A percentile compares a stretch with the other conserved stretches of the same genome.
phyloP scores from a whole-genome alignment of 192 early-diverging fungal species.

The Mycoemilia scoparia region DNA sequence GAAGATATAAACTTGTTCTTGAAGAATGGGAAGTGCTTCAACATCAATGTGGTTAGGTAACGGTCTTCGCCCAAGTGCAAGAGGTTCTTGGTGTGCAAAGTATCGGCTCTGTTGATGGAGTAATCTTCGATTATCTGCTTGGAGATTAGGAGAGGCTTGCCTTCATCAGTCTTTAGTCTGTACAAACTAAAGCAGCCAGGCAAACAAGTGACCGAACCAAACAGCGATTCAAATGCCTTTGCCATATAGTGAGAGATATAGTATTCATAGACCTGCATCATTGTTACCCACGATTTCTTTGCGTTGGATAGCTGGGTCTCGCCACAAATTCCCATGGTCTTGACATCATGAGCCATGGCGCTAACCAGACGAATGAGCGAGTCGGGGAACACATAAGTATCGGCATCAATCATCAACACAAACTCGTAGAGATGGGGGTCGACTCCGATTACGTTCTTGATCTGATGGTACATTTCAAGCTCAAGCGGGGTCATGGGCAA shows the following conservation, averaged over 20 bases:
- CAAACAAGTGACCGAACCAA: conserved; percentile 92
- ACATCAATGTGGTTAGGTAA: conserved; percentile 81
- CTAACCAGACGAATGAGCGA: conserved; percentile 86
- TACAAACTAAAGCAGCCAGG: conserved; percentile 99
- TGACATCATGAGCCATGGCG: conserved; percentile 72
- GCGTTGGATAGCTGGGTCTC: conserved; percentile 90
- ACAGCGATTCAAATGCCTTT: conserved; percentile 94
- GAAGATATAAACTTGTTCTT: conserved; percentile 86
- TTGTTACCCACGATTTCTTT: conserved; percentile 82
- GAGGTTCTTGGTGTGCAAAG: conserved; percentile 97
- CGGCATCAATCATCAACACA: conserved; percentile 94
- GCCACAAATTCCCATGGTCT: conserved; percentile 88
- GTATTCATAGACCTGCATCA: conserved; percentile 99
- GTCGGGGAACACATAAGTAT: conserved; percentile 80
- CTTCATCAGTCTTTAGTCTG: conserved; percentile 69
- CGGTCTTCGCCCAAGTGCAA: conserved; percentile 97
- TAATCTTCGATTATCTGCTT: conserved; percentile 86
- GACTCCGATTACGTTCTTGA: conserved; percentile 98
- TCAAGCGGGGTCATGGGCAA: conserved; percentile 86
- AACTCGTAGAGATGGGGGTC: conserved; percentile 92
- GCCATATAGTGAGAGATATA: conserved; percentile 93
- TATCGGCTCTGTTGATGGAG: conserved; percentile 84
- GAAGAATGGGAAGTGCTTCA: conserved; percentile 97
- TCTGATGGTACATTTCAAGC: conserved; percentile 94
- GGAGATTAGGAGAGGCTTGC: conserved; percentile 70